Conservation (phyloP, 768 basidiomycete species). For the Russula sp. region DNA sequence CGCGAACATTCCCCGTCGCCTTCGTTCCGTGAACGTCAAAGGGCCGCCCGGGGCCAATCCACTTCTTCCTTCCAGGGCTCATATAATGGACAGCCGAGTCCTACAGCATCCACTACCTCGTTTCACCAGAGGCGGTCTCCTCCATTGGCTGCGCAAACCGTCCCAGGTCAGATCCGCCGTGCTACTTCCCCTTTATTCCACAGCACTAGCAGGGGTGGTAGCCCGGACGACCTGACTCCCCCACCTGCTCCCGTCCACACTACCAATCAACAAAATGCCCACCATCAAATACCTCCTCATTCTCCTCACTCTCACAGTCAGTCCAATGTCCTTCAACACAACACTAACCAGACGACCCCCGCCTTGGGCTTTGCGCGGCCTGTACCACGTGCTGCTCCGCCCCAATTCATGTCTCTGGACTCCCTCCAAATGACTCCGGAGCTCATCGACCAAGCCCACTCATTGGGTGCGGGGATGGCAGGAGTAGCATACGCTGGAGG, state of each 20-base stretch:
- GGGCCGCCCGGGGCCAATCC: constrained; percentile 20
- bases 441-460: constrained; percentile 19
- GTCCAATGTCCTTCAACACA: constrained; percentile 16
- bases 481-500: constrained; percentile 22
- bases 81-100: constrained; percentile 21
- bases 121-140: constrained; percentile 23
- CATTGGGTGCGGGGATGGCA: constrained; percentile 15
- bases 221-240: constrained; percentile 17
- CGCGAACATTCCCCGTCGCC: constrained; percentile 24
- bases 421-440: constrained; percentile 18
- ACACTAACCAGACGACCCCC: constrained; percentile 16
- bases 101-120: constrained; percentile 21
- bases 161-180: constrained; percentile 20
- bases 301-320: constrained; percentile 11
- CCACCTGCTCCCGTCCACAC: constrained; percentile 15
- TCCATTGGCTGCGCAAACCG: constrained; percentile 21
- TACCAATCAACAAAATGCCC: constrained; percentile 11
- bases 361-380: constrained; percentile 18
- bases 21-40: constrained; percentile 23
- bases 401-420: constrained; percentile 17
- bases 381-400: constrained; percentile 8
- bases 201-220: constrained; percentile 21
- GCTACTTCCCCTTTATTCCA: constrained; percentile 21
- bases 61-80: constrained; percentile 17
- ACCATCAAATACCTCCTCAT: constrained; percentile 10